phyloP scores from a whole-genome alignment of 495 filamentous ascomycete species.

The Annulohypoxylon moriforme region DNA sequence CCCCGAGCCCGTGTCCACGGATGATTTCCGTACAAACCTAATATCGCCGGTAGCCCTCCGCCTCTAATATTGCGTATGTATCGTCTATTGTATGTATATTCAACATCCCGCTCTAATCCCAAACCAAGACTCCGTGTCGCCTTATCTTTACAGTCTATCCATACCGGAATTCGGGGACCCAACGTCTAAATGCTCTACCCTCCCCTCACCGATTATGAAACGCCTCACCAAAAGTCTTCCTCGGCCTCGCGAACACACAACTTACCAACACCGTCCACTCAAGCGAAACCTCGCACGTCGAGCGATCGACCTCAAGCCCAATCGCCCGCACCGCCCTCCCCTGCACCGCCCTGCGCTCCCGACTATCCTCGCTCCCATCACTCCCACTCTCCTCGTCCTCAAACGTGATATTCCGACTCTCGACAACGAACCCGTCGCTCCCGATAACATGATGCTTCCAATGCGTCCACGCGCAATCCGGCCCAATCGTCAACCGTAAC shows the following conservation, averaged over 20 bases:
- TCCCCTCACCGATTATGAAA: background rate
- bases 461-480: conserved; percentile 25
- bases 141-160: background rate
- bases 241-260: conserved; percentile 24
- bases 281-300: conserved; percentile 30
- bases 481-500: conserved; percentile 20
- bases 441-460: conserved; percentile 36
- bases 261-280: conserved; percentile 30
- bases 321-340: conserved; percentile 8
- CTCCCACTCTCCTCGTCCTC: conserved; percentile 9
- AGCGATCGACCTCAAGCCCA: conserved; percentile 32
- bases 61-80: background rate
- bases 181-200: background rate
- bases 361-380: background rate
- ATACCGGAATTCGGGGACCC: too few relatives aligned
- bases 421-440: conserved; percentile 28
- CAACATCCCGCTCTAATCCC: background rate
- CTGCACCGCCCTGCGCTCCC: background rate
- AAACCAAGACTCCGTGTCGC: background rate
- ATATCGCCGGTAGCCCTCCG: background rate
- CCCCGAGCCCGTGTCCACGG: background rate
- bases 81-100: background rate
- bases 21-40: background rate
- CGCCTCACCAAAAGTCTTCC: conserved; percentile 14
- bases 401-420: conserved; percentile 20